These are phyloP conservation scores for Lasiodiplodia sp. DNA, from an alignment of 2,329 filamentous ascomycete genomes.

Conservation along the genomic window DNA sequence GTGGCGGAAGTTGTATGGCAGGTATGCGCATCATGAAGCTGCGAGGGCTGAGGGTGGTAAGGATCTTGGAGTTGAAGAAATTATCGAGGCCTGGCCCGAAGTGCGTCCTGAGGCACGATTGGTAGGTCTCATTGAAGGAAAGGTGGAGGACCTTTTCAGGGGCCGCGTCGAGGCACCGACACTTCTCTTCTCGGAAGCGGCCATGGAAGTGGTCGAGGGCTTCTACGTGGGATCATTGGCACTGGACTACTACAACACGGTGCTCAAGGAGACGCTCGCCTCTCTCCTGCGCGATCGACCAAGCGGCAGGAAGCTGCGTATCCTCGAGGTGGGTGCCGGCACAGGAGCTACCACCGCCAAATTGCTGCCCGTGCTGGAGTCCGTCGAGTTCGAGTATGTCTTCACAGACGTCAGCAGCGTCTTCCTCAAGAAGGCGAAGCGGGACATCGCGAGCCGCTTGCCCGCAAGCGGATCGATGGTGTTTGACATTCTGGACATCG, in stretches of 20 bases:
- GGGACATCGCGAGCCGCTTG: neutral
- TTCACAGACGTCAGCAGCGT: neutral
- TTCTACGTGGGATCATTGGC: neutral
- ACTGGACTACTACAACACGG: slow-evolving; percentile 2
- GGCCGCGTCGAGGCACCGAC: neutral
- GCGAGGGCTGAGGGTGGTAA: neutral
- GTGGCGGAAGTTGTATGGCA: neutral
- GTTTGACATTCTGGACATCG: slow-evolving; percentile 34
- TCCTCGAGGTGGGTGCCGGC: neutral
- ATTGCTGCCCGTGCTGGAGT: neutral
- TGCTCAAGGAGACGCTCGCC: neutral
- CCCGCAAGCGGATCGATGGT: slow-evolving; percentile 19
- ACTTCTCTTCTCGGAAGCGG: neutral
- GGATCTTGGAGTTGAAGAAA: neutral
- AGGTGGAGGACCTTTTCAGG: neutral
- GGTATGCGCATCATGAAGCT: neutral
- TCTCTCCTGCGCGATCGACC: neutral
- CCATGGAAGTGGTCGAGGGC: neutral
- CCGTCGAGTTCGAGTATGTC: neutral
- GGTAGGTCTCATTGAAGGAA: neutral
- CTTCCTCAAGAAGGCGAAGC: neutral
- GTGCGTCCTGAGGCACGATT: neutral
- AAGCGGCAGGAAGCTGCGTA: neutral
- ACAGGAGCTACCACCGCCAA: neutral
- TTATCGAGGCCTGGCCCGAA: neutral